Conservation (phyloP, 1,284 basidiomycete genomes). For the Cryptococcus sp. region DNA sequence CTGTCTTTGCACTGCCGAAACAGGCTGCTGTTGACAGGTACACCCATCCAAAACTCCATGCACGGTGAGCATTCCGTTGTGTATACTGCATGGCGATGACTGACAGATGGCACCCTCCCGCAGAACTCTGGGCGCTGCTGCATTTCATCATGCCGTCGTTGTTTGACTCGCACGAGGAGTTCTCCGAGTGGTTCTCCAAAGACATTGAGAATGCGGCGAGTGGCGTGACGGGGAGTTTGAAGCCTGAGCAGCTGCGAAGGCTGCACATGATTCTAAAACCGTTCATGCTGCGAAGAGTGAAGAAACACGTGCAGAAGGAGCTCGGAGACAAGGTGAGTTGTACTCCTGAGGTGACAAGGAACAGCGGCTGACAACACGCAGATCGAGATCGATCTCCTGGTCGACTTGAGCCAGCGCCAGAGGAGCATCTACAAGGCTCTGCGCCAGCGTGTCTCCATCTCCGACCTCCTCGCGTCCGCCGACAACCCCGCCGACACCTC, state of each 20-base stretch:
- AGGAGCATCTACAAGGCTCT: slow-evolving; percentile 88
- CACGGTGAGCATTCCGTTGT: slow-evolving; percentile 62
- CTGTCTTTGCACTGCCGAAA: slow-evolving; percentile 96
- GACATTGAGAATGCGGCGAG: slow-evolving; percentile 96
- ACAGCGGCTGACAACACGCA: slow-evolving; percentile 41
- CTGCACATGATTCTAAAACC: slow-evolving; percentile 99
- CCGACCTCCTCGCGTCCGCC: slow-evolving; percentile 90
- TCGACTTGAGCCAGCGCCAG: slow-evolving; percentile 91
- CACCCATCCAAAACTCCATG: slow-evolving; percentile 99
- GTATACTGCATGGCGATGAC: background rate
- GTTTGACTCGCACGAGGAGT: slow-evolving; percentile 99
- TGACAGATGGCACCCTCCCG: slow-evolving; percentile 2
- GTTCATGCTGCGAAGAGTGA: slow-evolving; percentile 97
- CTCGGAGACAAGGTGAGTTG: slow-evolving; percentile 88
- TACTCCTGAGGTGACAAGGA: background rate
- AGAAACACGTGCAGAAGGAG: slow-evolving; percentile 98
- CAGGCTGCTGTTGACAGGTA: slow-evolving; percentile 90
- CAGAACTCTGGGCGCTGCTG: slow-evolving; percentile 97
- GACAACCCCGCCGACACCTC: slow-evolving; percentile 76
- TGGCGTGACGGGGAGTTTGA: slow-evolving; percentile 64
- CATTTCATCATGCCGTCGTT: slow-evolving; percentile 99
- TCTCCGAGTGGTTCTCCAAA: slow-evolving; percentile 99
- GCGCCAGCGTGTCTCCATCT: slow-evolving; percentile 87
- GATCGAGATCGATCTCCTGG: slow-evolving; percentile 96
- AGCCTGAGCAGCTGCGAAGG: slow-evolving; percentile 91